Base-by-base conservation (phyloP, 2,329 filamentous ascomycete species). In the Fusarium paranaense region DNA sequence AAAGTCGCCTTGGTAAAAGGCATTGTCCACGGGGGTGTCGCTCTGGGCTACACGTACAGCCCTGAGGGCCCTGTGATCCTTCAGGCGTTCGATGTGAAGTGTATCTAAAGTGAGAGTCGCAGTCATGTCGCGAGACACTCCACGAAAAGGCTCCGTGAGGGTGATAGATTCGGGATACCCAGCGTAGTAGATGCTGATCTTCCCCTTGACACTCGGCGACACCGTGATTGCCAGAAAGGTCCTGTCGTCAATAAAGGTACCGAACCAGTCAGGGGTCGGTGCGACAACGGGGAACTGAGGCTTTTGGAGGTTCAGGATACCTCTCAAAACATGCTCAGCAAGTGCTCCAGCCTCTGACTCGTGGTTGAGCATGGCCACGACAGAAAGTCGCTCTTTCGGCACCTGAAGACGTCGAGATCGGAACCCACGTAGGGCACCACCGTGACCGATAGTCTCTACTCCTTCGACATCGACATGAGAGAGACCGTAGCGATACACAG, bases 291-390 rank as follows among this genome's bases (percentile, higher is more conserved):
- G 67, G 1, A 71, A 37, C 0, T 32, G 38, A 8, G 70, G 70
- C n/a, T 67, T 70, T 2, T 67, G 61, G 11, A 73, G 58, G 56
- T 60, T 22, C n/a, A 73, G 1, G 16, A 57, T 54, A n/a, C 33
- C 62, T 20, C 56, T 64, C 16, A 73, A 59, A 2, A 73, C 62
- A 1, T 61, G 35, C 13, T 73, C 70, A 1, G 68, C 56, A 3
- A 71, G n/a, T 14, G 66, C 35, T 8, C 57, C 62, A 9, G 70
- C 70, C 20, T 70, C 70, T 6, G 70, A 67, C 27, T 73, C 71
- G 6, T 73, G 71, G 2, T 73, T 73, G 35, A 73, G 66, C 70
- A 73, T 67, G 0, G 69, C 70, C 16, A 73, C 70, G 0, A 73
- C 58, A 16, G 71, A 73, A 11, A 73, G 42, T 20, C 71, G 66